These are phyloP conservation scores for Monosporascus sp. DNA, from an alignment of 2,329 filamentous ascomycete genomes.

Conservation along the genomic window DNA sequence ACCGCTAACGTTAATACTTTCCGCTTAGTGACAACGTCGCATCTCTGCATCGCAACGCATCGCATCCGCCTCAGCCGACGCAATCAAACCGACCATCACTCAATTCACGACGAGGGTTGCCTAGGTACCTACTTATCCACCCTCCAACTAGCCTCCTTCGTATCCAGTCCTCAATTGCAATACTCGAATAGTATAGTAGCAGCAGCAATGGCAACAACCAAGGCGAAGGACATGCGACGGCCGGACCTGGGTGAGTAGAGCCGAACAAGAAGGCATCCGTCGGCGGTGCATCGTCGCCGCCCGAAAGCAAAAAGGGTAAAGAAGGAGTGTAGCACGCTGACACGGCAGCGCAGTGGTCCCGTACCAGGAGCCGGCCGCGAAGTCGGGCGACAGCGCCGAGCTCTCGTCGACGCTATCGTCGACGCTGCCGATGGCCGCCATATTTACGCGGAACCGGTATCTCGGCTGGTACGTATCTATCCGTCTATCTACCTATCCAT, in stretches of 20 bases:
- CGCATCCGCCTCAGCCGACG: too few species aligned
- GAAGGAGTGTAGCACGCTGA: constrained; percentile 1
- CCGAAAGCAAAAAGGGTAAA: not conserved
- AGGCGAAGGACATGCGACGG: not conserved
- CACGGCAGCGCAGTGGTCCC: constrained; percentile 63
- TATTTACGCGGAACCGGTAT: constrained; percentile 87
- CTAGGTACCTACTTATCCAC: too few species aligned
- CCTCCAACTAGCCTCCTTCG: too few species aligned
- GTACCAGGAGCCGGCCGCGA: constrained; percentile 70
- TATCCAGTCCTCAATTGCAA: too few species aligned
- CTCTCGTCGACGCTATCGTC: constrained; percentile 66
- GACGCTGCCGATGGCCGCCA: constrained; percentile 91
- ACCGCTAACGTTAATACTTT: too few species aligned
- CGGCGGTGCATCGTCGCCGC: constrained; percentile 4
- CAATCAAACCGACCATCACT: too few species aligned
- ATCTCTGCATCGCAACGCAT: too few species aligned
- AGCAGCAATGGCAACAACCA: not conserved
- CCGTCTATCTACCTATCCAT: too few species aligned
- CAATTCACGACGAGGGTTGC: too few species aligned
- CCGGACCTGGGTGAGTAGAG: not conserved
- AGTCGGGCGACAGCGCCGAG: constrained; percentile 58
- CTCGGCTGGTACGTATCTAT: constrained; percentile 52
- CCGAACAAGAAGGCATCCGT: too few species aligned
- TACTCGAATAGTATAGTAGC: not conserved
- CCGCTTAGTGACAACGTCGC: too few species aligned